A percentile compares a stretch with the other conserved stretches of the same genome.
These are phyloP conservation scores for Fonsecaea nubica DNA, from an alignment of 2,329 filamentous ascomycete species.

Conservation along the genomic window DNA sequence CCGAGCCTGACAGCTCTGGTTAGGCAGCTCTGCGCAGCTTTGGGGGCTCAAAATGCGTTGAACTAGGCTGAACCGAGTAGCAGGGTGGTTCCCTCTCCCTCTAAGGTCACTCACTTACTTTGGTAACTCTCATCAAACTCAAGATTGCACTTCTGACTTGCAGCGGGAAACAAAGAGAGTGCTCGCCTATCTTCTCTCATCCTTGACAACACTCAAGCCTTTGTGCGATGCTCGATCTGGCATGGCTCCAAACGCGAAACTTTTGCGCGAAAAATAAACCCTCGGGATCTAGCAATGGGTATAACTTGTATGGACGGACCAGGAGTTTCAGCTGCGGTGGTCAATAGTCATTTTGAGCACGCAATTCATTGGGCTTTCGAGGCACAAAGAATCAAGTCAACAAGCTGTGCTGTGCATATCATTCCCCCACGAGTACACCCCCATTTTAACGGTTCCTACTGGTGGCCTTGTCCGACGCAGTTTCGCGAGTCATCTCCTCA, in stretches of 20 bases:
- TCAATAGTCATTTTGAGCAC: neutral
- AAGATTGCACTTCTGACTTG: neutral
- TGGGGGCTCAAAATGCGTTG: neutral
- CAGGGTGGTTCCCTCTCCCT: neutral
- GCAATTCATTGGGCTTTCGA: constrained; percentile 9
- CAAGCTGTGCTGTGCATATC: neutral
- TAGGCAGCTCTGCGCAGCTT: neutral
- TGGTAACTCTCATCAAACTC: neutral
- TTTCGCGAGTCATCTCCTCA: neutral
- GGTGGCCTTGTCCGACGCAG: neutral
- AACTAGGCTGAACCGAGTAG: constrained; percentile 1
- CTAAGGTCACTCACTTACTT: neutral
- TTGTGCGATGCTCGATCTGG: constrained; percentile 24
- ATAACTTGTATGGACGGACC: neutral
- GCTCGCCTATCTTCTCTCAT: constrained; percentile 15
- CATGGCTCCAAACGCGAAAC: constrained; percentile 29
- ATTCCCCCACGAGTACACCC: neutral
- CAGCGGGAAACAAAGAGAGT: constrained; percentile 2
- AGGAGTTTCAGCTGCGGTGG: neutral
- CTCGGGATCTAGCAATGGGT: constrained; percentile 2
- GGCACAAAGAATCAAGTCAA: neutral
- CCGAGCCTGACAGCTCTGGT: neutral
- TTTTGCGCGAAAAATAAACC: constrained; percentile 7
- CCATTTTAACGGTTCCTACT: neutral
- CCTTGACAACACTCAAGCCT: constrained; percentile 11